Percentiles rank a stretch among this genome's conserved stretches.
These are phyloP conservation scores for Solanum dulcamara DNA, from an alignment of 257 asterid genomes.

Conservation along the genomic window DNA sequence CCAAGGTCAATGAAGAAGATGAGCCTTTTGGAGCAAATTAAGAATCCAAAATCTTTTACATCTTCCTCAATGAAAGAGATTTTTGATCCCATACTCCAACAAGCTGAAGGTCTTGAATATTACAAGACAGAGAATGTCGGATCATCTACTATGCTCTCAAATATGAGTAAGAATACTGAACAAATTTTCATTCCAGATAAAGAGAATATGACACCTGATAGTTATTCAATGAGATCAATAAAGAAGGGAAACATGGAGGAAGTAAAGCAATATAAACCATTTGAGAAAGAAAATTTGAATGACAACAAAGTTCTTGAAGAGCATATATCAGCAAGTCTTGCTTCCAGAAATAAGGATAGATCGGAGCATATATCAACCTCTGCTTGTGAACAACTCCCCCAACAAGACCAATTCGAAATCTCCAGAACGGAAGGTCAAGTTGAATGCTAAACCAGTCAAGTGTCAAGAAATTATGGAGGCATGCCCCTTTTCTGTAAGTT, in stretches of 20 bases:
- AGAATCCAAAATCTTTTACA: background rate
- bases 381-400: constrained; percentile 21
- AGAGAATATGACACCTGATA: constrained; percentile 47
- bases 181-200: constrained; percentile 41
- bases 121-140: background rate
- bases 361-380: constrained; percentile 31
- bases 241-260: constrained; percentile 7
- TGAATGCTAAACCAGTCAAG: background rate
- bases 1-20: background rate
- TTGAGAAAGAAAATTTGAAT: constrained; percentile 5
- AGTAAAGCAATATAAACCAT: background rate
- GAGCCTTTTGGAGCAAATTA: background rate
- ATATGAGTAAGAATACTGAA: background rate
- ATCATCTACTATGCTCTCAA: background rate
- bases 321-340: constrained; percentile 7
- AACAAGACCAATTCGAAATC: constrained; percentile 17
- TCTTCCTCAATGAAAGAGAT: background rate
- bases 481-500: background rate
- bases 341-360: constrained; percentile 5
- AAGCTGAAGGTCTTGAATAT: background rate
- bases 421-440: constrained; percentile 9
- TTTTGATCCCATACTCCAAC: background rate
- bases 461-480: constrained; percentile 13
- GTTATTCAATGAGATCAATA: constrained; percentile 17
- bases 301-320: constrained; percentile 20